Conservation (phyloP, 83 land plant genomes). For the Thuja plicata region DNA sequence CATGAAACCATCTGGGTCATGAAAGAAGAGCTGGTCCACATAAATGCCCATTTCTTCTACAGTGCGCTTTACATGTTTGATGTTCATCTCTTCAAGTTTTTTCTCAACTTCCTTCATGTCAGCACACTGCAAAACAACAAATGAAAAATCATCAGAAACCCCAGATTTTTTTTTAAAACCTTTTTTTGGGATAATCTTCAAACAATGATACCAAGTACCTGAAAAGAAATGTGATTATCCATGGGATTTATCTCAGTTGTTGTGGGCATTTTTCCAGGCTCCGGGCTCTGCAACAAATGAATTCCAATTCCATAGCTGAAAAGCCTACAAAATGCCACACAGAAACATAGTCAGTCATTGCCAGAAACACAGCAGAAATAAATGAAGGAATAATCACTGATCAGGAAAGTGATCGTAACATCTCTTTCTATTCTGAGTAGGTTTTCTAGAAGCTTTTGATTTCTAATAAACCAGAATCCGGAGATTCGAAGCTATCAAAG, state of each 20-base stretch:
- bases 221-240: slow-evolving; percentile 90
- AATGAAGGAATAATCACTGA: not conserved
- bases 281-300: slow-evolving; percentile 61
- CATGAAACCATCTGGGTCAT: slow-evolving; percentile 18
- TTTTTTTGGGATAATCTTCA: not conserved
- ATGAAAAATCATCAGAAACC: not conserved
- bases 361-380: not conserved
- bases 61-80: not conserved
- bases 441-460: not conserved
- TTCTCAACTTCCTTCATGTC: slow-evolving; percentile 10
- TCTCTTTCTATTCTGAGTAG: not conserved
- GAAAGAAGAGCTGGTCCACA: slow-evolving; percentile 13
- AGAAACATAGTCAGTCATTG: not conserved
- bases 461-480: too few species aligned
- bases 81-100: not conserved
- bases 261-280: slow-evolving; percentile 43
- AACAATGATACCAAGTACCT: slow-evolving; percentile 33
- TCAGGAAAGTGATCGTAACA: not conserved
- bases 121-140: not conserved
- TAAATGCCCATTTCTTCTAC: slow-evolving; percentile 11
- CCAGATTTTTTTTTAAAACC: too few species aligned
- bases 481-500: too few species aligned
- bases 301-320: slow-evolving; percentile 80
- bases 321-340: slow-evolving; percentile 38
- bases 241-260: slow-evolving; percentile 61